phyloP scores from a whole-genome alignment of 2,329 filamentous ascomycete genomes.

The Botrytis elliptica region DNA sequence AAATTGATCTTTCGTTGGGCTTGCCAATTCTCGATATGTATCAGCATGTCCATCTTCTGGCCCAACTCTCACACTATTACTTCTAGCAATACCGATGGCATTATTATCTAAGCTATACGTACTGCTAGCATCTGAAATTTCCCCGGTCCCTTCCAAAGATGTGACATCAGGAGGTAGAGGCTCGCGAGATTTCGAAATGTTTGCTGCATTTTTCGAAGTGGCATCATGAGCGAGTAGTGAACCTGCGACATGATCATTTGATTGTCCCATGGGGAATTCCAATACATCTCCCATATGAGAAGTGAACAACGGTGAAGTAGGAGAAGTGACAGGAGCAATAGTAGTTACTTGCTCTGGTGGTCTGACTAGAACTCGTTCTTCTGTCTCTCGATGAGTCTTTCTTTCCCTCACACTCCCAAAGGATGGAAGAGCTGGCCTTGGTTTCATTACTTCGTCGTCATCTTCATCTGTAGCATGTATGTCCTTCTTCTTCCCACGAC shows the following conservation, averaged over 20 bases:
- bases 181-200: constrained; percentile 58
- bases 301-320: constrained; percentile 35
- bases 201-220: constrained; percentile 52
- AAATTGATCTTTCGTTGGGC: constrained; percentile 14
- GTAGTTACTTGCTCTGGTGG: constrained; percentile 46
- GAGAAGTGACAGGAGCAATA: constrained; percentile 7
- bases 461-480: constrained; percentile 52
- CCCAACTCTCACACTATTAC: constrained; percentile 28
- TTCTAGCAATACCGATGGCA: constrained; percentile 22
- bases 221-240: constrained; percentile 55
- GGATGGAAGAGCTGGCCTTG: constrained; percentile 69
- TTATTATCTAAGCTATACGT: constrained; percentile 40
- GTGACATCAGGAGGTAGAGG: constrained; percentile 71
- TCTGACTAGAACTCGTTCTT: constrained; percentile 58
- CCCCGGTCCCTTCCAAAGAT: constrained; percentile 64
- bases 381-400: constrained; percentile 53
- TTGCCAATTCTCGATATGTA: constrained; percentile 25
- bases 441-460: constrained; percentile 69
- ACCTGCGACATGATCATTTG: constrained; percentile 60
- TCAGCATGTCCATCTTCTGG: constrained; percentile 25
- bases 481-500: constrained; percentile 52
- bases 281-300: constrained; percentile 28
- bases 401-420: constrained; percentile 73
- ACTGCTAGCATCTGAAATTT: constrained; percentile 55
- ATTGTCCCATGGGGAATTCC: constrained; percentile 42